Evolutionary conservation across 805 yeast species (phyloP).

Genomic region (Wickerhamomyces tratensis): DNA sequence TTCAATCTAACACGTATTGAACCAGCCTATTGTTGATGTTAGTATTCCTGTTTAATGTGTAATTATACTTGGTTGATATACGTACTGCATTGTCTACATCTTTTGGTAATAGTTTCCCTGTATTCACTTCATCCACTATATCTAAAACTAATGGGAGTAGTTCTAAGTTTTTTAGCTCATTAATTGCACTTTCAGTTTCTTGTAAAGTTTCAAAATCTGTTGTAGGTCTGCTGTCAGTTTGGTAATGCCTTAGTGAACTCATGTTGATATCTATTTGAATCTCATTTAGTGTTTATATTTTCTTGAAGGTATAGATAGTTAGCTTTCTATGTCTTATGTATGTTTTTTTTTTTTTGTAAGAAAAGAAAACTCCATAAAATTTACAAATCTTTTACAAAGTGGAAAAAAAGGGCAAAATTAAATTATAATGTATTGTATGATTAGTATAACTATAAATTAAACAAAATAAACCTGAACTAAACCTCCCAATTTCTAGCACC

Average conservation of each 20-base stretch:
- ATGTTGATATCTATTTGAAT: not conserved
- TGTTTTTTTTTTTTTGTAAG: too few species aligned
- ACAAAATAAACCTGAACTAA: too few species aligned
- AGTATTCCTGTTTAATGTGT: not conserved
- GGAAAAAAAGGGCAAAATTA: too few species aligned
- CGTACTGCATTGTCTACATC: constrained; percentile 33
- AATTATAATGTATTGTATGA: too few species aligned
- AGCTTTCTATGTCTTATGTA: too few species aligned
- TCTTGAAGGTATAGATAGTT: too few species aligned
- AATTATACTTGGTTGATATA: not conserved
- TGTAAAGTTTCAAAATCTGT: not conserved
- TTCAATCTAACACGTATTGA: constrained; percentile 31
- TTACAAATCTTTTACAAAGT: too few species aligned
- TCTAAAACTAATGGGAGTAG: constrained; percentile 31
- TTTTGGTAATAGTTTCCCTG: constrained; percentile 30
- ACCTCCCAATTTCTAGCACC: too few species aligned
- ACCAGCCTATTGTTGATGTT: constrained; percentile 24
- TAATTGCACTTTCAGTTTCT: constrained; percentile 11
- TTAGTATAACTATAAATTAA: too few species aligned
- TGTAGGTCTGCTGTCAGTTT: not conserved
- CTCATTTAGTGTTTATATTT: too few species aligned
- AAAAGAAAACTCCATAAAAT: too few species aligned
- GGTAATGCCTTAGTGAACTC: not conserved
- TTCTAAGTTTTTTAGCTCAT: constrained; percentile 25
- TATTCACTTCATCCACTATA: constrained; percentile 27